Percentiles rank a stretch among this genome's conserved stretches.
Evolutionary conservation across 2,329 filamentous ascomycete species (phyloP).

Genomic region (Ciborinia camelliae): DNA sequence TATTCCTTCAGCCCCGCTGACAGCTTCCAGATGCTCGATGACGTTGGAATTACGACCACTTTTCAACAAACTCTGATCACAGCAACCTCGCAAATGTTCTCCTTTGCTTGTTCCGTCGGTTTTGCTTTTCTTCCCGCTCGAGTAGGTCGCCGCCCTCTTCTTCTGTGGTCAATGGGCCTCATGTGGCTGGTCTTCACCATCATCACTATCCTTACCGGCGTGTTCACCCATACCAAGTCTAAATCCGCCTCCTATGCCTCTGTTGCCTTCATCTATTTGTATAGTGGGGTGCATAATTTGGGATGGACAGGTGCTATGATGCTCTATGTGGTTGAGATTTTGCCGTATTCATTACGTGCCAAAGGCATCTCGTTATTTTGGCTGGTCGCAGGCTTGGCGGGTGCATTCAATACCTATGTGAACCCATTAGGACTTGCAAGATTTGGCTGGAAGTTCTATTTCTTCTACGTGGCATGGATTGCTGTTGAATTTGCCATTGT

Average conservation of each 20-base stretch:
- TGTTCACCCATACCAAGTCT: slow-evolving; percentile 24
- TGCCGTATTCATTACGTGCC: slow-evolving; percentile 40
- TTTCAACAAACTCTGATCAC: slow-evolving; percentile 30
- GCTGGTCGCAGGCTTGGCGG: slow-evolving; percentile 39
- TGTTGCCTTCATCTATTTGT: slow-evolving; percentile 43
- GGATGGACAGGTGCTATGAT: slow-evolving; percentile 52
- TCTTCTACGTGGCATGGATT: slow-evolving; percentile 51
- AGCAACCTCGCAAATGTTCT: slow-evolving; percentile 33
- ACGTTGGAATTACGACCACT: slow-evolving; percentile 26
- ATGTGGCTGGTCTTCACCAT: slow-evolving; percentile 39
- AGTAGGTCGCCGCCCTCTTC: slow-evolving; percentile 28
- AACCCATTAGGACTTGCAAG: slow-evolving; percentile 46
- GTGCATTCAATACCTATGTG: slow-evolving; percentile 39
- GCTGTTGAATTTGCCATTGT: slow-evolving; percentile 57
- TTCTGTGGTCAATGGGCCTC: slow-evolving; percentile 24
- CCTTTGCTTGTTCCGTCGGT: slow-evolving; percentile 43
- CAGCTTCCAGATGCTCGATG: slow-evolving; percentile 23
- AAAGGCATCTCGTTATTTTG: slow-evolving; percentile 43
- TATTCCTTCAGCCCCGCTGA: neutral
- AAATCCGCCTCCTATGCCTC: slow-evolving; percentile 36
- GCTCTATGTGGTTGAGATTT: slow-evolving; percentile 44
- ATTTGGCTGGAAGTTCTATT: slow-evolving; percentile 41
- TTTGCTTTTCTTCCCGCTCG: slow-evolving; percentile 45
- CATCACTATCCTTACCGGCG: slow-evolving; percentile 27
- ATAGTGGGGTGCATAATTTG: slow-evolving; percentile 47